Evolutionary conservation across 441 rosid genomes (phyloP).

Genomic region (Gossypium aridum): DNA sequence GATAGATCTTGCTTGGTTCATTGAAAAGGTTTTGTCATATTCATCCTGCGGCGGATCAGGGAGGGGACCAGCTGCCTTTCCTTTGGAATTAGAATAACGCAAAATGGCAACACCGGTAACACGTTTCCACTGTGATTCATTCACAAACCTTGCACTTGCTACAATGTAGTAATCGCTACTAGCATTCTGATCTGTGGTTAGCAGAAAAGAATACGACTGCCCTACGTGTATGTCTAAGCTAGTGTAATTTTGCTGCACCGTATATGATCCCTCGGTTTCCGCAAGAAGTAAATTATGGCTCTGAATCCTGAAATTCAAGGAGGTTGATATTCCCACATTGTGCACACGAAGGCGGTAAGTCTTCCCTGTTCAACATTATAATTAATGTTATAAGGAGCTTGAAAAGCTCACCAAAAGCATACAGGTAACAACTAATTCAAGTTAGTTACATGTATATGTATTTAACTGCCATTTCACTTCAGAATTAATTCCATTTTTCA

Average conservation of each 20-base stretch:
- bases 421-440: background rate
- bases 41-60: constrained; percentile 75
- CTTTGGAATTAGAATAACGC: constrained; percentile 86
- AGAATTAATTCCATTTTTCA: background rate
- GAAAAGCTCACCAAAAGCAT: background rate
- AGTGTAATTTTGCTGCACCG: constrained; percentile 87
- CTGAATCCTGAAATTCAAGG: constrained; percentile 91
- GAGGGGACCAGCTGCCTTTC: constrained; percentile 74
- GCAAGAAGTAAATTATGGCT: constrained; percentile 77
- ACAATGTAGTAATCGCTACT: constrained; percentile 91
- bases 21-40: constrained; percentile 79
- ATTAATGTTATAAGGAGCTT: background rate
- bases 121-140: constrained; percentile 75
- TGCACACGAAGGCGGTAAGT: constrained; percentile 85
- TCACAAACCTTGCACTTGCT: constrained; percentile 88
- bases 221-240: constrained; percentile 95
- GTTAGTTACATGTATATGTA: background rate
- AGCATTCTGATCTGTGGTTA: constrained; percentile 92
- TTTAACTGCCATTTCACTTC: background rate
- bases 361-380: constrained; percentile 47
- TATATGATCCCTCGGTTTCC: constrained; percentile 80
- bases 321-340: constrained; percentile 82
- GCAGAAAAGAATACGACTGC: constrained; percentile 79
- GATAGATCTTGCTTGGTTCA: constrained; percentile 98
- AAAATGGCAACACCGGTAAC: constrained; percentile 93